A percentile compares a stretch with the other conserved stretches of the same genome.
Conservation (phyloP, 208 protist genomes). For the Novymonas esmeraldas region DNA sequence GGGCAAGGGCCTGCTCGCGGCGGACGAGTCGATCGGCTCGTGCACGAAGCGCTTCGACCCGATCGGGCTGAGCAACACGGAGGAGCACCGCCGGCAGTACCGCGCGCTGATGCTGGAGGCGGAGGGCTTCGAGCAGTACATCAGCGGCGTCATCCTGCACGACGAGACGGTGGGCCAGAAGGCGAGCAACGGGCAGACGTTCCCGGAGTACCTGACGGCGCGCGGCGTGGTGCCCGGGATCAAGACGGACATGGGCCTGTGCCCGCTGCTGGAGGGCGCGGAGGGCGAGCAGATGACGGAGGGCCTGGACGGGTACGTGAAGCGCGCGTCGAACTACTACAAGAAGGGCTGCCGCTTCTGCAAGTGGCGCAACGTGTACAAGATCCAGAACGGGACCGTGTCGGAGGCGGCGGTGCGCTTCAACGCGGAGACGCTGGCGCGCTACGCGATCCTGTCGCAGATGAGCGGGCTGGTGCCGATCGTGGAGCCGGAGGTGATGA, state of each 20-base stretch:
- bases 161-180: slow-evolving; percentile 98
- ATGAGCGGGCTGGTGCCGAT: slow-evolving; percentile 97
- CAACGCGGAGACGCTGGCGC: slow-evolving; percentile 95
- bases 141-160: slow-evolving; percentile 97
- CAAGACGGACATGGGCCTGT: slow-evolving; percentile 95
- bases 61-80: slow-evolving; percentile 96
- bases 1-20: slow-evolving; percentile 97
- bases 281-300: slow-evolving; percentile 94
- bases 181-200: slow-evolving; percentile 83
- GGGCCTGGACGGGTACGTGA: slow-evolving; percentile 95
- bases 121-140: slow-evolving; percentile 91
- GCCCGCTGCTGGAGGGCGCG: slow-evolving; percentile 83
- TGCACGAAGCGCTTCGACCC: slow-evolving; percentile 95
- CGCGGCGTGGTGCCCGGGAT: slow-evolving; percentile 95
- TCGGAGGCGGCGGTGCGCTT: slow-evolving; percentile 76
- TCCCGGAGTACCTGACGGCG: slow-evolving; percentile 84
- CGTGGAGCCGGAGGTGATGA: slow-evolving; percentile 98
- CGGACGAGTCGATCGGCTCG: slow-evolving; percentile 93
- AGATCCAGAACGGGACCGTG: slow-evolving; percentile 81
- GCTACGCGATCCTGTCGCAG: slow-evolving; percentile 98
- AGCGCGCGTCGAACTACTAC: slow-evolving; percentile 95
- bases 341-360: slow-evolving; percentile 96
- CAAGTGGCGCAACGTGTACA: slow-evolving; percentile 97
- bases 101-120: slow-evolving; percentile 85
- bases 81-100: slow-evolving; percentile 94